Conservation (phyloP, 192 early-diverging fungal species). For the Physocladia obscura region DNA sequence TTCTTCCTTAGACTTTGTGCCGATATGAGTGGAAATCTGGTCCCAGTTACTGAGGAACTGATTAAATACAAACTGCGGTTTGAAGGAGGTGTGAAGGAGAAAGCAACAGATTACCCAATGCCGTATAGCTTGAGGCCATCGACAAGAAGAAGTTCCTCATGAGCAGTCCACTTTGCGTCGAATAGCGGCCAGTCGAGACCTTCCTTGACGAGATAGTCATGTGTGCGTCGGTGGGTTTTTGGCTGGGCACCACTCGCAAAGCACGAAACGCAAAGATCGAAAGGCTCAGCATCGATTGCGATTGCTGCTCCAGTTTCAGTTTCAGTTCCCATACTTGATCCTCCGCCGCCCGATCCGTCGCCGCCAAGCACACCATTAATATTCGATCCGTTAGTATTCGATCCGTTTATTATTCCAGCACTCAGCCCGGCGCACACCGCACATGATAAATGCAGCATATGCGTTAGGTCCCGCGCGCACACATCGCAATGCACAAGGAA, state of each 20-base stretch:
- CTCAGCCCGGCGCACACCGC: constrained; percentile 43
- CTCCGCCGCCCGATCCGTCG: constrained; percentile 26
- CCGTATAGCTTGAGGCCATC: constrained; percentile 89
- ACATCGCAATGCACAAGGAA: constrained; percentile 73
- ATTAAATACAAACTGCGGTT: background rate
- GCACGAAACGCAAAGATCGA: constrained; percentile 93
- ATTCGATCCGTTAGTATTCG: too few relatives aligned
- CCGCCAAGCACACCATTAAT: background rate
- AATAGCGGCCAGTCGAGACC: constrained; percentile 87
- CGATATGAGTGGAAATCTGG: constrained; percentile 88
- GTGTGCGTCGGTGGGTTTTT: constrained; percentile 76
- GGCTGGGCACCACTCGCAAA: constrained; percentile 84
- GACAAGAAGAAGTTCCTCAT: constrained; percentile 93
- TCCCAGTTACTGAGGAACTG: constrained; percentile 76
- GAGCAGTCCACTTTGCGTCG: constrained; percentile 87
- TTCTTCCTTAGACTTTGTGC: constrained; percentile 84
- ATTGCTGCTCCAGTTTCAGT: too few relatives aligned
- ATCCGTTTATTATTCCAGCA: too few relatives aligned
- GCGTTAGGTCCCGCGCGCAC: constrained; percentile 87
- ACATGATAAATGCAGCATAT: constrained; percentile 83
- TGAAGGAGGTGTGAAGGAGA: background rate
- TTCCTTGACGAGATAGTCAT: constrained; percentile 89
- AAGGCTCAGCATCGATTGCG: constrained; percentile 60
- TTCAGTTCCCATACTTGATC: constrained; percentile 53
- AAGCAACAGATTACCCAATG: constrained; percentile 58